phyloP scores from a whole-genome alignment of 2,329 filamentous ascomycete genomes.

The Cladosporium sp. region DNA sequence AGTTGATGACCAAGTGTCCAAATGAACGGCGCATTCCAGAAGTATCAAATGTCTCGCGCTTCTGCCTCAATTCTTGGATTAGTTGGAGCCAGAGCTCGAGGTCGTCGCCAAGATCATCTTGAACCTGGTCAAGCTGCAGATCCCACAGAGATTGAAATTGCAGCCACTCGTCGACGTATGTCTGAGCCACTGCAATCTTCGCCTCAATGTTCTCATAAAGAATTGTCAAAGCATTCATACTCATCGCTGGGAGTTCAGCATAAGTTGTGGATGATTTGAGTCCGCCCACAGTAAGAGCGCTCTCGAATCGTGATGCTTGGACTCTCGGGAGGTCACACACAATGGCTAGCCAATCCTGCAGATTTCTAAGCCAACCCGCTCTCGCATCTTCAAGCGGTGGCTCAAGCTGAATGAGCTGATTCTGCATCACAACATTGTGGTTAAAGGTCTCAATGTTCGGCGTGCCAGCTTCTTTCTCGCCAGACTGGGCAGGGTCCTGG shows the following conservation, averaged over 20 bases:
- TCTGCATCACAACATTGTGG: slow-evolving; percentile 95
- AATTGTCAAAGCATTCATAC: slow-evolving; percentile 70
- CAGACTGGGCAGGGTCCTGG: slow-evolving; percentile 47
- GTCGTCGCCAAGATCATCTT: slow-evolving; percentile 85
- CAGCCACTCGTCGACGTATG: slow-evolving; percentile 95
- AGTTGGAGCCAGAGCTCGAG: slow-evolving; percentile 90
- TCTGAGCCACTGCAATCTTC: slow-evolving; percentile 73
- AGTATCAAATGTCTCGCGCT: slow-evolving; percentile 92
- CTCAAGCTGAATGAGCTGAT: slow-evolving; percentile 94
- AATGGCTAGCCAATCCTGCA: slow-evolving; percentile 89
- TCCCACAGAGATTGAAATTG: slow-evolving; percentile 99
- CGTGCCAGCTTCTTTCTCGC: slow-evolving; percentile 37
- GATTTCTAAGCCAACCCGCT: slow-evolving; percentile 86
- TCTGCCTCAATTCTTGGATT: slow-evolving; percentile 95
- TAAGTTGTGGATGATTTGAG: slow-evolving; percentile 68
- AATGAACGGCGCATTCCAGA: slow-evolving; percentile 91
- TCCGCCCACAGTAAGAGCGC: slow-evolving; percentile 61
- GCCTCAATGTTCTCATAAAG: slow-evolving; percentile 82
- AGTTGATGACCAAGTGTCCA: slow-evolving; percentile 91
- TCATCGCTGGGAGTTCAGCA: slow-evolving; percentile 77
- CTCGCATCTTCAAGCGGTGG: slow-evolving; percentile 88
- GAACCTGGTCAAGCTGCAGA: slow-evolving; percentile 90
- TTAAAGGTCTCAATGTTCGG: slow-evolving; percentile 70
- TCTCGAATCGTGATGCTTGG: slow-evolving; percentile 92
- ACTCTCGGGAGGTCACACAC: slow-evolving; percentile 91